These are phyloP conservation scores for Salicornia ramosissima DNA, from an alignment of 148 eudicot genomes.

Conservation along the genomic window DNA sequence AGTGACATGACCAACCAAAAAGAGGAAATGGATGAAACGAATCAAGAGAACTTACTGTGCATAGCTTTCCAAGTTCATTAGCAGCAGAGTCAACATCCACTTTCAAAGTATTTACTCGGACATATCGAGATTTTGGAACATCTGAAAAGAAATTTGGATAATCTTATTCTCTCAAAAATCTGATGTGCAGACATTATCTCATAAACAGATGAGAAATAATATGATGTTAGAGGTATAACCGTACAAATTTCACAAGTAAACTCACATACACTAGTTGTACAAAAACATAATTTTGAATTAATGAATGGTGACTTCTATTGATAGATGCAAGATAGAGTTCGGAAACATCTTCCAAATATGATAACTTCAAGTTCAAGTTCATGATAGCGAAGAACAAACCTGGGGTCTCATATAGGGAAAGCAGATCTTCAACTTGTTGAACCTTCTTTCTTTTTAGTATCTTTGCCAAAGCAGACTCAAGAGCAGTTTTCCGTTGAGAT, in stretches of 20 bases:
- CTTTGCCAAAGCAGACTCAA: constrained; percentile 72
- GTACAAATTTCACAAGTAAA: no score
- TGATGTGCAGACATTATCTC: not conserved
- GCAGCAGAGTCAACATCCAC: constrained; percentile 54
- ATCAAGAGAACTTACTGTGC: constrained; percentile 38
- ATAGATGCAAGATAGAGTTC: not conserved
- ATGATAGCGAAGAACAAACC: constrained; percentile 36
- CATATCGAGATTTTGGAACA: constrained; percentile 74
- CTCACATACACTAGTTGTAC: no score
- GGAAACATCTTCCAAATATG: not conserved
- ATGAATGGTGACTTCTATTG: not conserved
- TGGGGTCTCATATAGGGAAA: constrained; percentile 40
- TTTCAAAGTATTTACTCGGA: constrained; percentile 93
- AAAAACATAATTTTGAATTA: not conserved
- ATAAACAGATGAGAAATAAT: not conserved
- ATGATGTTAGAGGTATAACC: no score
- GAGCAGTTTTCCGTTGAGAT: constrained; percentile 45
- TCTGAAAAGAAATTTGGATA: constrained; percentile 39
- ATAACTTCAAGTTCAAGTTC: not conserved
- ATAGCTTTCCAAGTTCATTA: constrained; percentile 44
- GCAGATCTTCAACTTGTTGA: constrained; percentile 60
- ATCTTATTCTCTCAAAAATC: not conserved
- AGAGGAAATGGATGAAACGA: not conserved
- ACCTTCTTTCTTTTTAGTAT: constrained; percentile 55
- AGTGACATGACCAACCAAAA: not conserved